A percentile compares a stretch with the other conserved stretches of the same genome.
Evolutionary conservation across 345 rosid species (phyloP).

Genomic region (Murraya koenigii): DNA sequence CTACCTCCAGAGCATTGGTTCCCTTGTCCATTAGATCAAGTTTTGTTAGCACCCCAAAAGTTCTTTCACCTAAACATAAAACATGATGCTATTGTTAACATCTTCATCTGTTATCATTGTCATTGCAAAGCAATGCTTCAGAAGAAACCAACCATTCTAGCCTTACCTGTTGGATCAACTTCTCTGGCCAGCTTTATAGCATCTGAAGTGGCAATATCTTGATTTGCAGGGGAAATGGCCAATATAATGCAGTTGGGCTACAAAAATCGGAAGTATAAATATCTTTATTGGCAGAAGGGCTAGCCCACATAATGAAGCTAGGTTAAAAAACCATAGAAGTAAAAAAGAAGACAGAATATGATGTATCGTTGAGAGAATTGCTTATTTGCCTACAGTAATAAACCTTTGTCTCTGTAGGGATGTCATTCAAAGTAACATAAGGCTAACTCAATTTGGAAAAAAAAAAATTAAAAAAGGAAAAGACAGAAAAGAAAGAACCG

Average conservation of each 20-base stretch:
- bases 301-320: neutral
- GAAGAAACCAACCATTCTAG: neutral
- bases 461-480: too few relatives aligned
- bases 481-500: neutral
- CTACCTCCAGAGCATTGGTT: conserved; percentile 88
- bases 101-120: neutral
- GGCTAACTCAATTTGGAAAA: neutral
- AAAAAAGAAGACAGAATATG: neutral
- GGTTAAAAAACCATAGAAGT: neutral
- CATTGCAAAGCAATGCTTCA: neutral
- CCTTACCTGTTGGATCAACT: conserved; percentile 94
- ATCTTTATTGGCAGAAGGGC: conserved; percentile 14
- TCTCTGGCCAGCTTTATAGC: conserved; percentile 99
- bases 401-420: neutral
- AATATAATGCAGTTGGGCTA: conserved; percentile 97
- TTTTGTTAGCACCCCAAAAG: conserved; percentile 95
- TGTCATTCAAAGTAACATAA: neutral
- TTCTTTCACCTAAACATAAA: conserved; percentile 76
- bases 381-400: neutral
- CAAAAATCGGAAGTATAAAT: conserved; percentile 31
- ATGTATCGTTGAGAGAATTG: neutral
- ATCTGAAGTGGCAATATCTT: conserved; percentile 99
- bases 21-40: conserved; percentile 99
- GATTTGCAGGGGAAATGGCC: conserved; percentile 99
- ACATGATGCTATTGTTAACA: conserved; percentile 5